These are phyloP conservation scores for Hibiscus mutabilis DNA, from an alignment of 345 rosid genomes.

Conservation along the genomic window DNA sequence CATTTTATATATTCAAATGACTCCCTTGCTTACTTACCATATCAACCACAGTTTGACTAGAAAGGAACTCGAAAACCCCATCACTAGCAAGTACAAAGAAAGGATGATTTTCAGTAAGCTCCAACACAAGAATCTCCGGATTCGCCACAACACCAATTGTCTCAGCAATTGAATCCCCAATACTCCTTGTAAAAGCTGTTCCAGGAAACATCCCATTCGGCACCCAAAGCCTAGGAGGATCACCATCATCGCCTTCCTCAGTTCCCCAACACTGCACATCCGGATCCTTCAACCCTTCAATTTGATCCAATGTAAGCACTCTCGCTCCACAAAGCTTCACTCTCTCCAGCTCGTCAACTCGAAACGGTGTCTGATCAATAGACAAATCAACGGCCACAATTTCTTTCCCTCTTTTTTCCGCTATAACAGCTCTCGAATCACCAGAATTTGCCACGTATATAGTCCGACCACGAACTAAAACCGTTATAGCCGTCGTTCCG, in stretches of 20 bases:
- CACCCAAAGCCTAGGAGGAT: constrained; percentile 96
- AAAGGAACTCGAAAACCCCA: constrained; percentile 95
- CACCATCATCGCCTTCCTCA: constrained; percentile 95
- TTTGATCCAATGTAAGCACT: constrained; percentile 94
- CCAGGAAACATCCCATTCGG: constrained; percentile 98
- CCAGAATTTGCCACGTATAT: constrained; percentile 86
- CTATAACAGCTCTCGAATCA: constrained; percentile 90
- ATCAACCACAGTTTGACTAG: constrained; percentile 93
- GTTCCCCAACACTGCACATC: constrained; percentile 95
- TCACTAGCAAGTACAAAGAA: constrained; percentile 98
- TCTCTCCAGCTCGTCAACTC: constrained; percentile 80
- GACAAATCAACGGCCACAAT: constrained; percentile 86
- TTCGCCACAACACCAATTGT: constrained; percentile 90
- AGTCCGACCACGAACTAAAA: constrained; percentile 78
- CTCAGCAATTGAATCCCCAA: constrained; percentile 94
- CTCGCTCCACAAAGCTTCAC: constrained; percentile 91
- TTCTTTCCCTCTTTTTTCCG: constrained; percentile 66
- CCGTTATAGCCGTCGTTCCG: constrained; percentile 88
- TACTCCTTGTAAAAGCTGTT: constrained; percentile 93
- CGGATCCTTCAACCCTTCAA: constrained; percentile 91
- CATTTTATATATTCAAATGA: background rate
- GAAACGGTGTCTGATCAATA: constrained; percentile 86
- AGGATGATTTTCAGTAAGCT: constrained; percentile 71
- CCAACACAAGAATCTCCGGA: constrained; percentile 87
- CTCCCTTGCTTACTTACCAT: constrained; percentile 63